Base-by-base conservation (phyloP, 768 basidiomycete species). In the Lactarius sp. region DNA sequence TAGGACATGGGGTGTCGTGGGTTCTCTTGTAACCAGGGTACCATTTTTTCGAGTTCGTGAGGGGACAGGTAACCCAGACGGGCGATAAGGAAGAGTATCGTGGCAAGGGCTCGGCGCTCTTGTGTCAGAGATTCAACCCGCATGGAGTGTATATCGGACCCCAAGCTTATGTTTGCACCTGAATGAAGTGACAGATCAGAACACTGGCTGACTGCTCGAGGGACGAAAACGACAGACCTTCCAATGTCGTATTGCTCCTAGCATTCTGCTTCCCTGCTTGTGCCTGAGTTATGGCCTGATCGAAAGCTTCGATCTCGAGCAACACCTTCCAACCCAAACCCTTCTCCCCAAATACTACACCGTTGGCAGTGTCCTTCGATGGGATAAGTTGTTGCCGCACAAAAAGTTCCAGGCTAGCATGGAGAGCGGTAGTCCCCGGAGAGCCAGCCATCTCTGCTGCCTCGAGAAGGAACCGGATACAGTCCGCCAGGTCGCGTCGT, bases 101-200 rank as follows among this genome's bases (percentile, higher is more conserved):
- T 78, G 20, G 85, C 84, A 4, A 94, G 80, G 54, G 80, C 78
- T 12, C 88, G 81, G 66, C 91, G 80, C 70, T 94, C 90, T 58
- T 86, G 85, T 70, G 82, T 84, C 55, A 94, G 77, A 0, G 87
- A 90, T 41, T 90, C 85, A 68, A 83, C 82, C 36, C 90, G 84
- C 44, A 86, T 83, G 53, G 79, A 82, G 1, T 88, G 77, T 63
- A 91, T 78, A 64, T 89, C 87, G 52, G 79, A 80, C 8, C 90
- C 88, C 50, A 94, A 75, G 2, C 77, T 73, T 5, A 81, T 77
- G 56, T 73, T 74, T 27, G 69, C 64, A 49, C 77, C 83, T 84
- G 61, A 12, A 62, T 59, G 16, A 41, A 22, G 34, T 4, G 46
- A 41, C 0, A 33, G 6, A 10, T 52, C 49, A 58, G 61, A 59